Conservation (phyloP, 495 filamentous ascomycete species). For the Hypoxylon perforatum region DNA sequence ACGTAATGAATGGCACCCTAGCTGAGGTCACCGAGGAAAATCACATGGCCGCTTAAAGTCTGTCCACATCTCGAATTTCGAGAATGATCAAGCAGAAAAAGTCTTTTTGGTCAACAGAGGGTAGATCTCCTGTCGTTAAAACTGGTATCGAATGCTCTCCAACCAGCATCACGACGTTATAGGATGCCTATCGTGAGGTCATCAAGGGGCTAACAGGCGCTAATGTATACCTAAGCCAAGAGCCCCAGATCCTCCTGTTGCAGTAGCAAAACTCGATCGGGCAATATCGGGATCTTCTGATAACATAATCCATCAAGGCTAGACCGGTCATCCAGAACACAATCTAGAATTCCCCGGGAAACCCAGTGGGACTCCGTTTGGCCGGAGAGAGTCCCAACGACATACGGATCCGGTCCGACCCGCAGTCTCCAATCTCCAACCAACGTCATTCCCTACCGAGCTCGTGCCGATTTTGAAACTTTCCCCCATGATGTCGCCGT, state of each 20-base stretch:
- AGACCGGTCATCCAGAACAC: conserved; percentile 20
- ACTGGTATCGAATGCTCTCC: conserved; percentile 15
- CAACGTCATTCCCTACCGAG: conserved; percentile 31
- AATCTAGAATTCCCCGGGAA: conserved; percentile 37
- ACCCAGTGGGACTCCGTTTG: conserved; percentile 31
- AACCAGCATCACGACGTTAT: conserved; percentile 27
- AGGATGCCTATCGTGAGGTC: conserved; percentile 20
- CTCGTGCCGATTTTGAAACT: conserved; percentile 20
- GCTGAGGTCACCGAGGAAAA: conserved; percentile 19
- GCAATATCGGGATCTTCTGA: conserved; percentile 28
- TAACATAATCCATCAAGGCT: conserved; percentile 25
- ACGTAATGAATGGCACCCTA: conserved; percentile 29
- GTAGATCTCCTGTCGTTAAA: neutral
- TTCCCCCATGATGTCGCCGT: conserved; percentile 6
- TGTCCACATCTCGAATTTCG: neutral
- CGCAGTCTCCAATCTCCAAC: conserved; percentile 8
- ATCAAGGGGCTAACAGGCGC: conserved; percentile 17
- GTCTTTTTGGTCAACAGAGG: neutral
- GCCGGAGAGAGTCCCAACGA: conserved; percentile 16
- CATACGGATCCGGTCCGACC: conserved; percentile 38
- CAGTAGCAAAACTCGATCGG: conserved; percentile 29
- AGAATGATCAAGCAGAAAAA: conserved; percentile 18
- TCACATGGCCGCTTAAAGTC: conserved; percentile 20
- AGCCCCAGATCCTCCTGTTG: conserved; percentile 20
- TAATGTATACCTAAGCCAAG: conserved; percentile 15